These are phyloP conservation scores for Hypoxylon sp. DNA, from an alignment of 2,329 filamentous ascomycete genomes.

Conservation along the genomic window DNA sequence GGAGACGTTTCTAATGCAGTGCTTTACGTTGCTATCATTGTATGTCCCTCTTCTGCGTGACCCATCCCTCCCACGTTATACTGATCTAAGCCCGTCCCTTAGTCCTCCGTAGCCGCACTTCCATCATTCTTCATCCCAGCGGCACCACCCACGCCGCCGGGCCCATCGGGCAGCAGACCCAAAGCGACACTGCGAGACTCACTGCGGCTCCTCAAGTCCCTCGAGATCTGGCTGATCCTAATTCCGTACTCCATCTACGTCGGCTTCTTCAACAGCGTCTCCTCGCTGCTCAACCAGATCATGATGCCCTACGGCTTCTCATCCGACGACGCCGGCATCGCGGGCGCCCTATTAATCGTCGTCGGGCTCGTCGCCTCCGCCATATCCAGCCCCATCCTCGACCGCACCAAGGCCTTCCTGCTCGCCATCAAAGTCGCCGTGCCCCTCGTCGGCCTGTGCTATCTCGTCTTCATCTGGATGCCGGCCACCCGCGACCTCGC, in stretches of 20 bases:
- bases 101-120: constrained; percentile 70
- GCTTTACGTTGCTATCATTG: constrained; percentile 86
- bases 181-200: constrained; percentile 69
- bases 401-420: constrained; percentile 86
- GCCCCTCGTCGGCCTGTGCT: constrained; percentile 79
- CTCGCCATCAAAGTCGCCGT: constrained; percentile 79
- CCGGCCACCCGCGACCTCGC: constrained; percentile 69
- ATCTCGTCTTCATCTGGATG: constrained; percentile 87
- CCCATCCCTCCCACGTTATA: not conserved
- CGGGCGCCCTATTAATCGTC: constrained; percentile 89
- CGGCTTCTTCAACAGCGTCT: constrained; percentile 93
- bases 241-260: constrained; percentile 88
- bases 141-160: constrained; percentile 81
- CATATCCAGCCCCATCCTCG: constrained; percentile 83
- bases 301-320: constrained; percentile 87
- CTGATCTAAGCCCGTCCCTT: constrained; percentile 1
- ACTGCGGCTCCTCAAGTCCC: constrained; percentile 69
- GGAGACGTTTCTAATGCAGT: constrained; percentile 83
- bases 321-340: constrained; percentile 89
- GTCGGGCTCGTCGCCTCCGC: constrained; percentile 86
- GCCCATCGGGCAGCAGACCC: constrained; percentile 73
- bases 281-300: constrained; percentile 90
- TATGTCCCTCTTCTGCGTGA: constrained; percentile 60
- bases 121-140: constrained; percentile 87
- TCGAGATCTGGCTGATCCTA: constrained; percentile 85